These are phyloP conservation scores for Beauveria caledonica DNA, from an alignment of 2,329 filamentous ascomycete genomes.

Conservation along the genomic window DNA sequence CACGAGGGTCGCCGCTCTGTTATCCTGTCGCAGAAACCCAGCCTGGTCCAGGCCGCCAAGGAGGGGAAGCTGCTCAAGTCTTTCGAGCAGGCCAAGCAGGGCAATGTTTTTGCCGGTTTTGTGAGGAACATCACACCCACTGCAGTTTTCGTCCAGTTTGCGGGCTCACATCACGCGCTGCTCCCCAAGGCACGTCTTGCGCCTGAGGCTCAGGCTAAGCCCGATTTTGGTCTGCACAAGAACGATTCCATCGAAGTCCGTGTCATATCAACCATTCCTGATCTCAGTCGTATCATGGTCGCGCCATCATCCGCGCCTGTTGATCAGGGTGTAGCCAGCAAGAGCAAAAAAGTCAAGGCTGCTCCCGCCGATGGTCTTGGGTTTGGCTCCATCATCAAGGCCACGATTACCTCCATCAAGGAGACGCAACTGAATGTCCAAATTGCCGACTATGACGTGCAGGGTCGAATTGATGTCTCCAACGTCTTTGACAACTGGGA, in stretches of 20 bases:
- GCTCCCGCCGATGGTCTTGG: conserved; percentile 59
- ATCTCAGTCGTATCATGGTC: conserved; percentile 59
- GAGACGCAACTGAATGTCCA: conserved; percentile 88
- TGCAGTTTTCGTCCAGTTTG: conserved; percentile 84
- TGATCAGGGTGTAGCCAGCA: conserved; percentile 33
- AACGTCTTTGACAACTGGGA: conserved; percentile 86
- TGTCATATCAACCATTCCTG: conserved; percentile 63
- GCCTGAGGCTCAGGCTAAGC: conserved; percentile 56
- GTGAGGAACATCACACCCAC: conserved; percentile 76
- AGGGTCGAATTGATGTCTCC: conserved; percentile 88
- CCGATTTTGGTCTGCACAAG: conserved; percentile 71
- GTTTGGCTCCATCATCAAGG: conserved; percentile 66
- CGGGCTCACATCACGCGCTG: conserved; percentile 65
- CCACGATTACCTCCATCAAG: conserved; percentile 75
- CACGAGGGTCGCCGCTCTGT: conserved; percentile 68
- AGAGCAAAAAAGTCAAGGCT: conserved; percentile 26
- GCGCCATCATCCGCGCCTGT: conserved; percentile 40
- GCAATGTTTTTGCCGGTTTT: conserved; percentile 65
- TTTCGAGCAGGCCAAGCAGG: conserved; percentile 64
- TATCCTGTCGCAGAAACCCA: conserved; percentile 73
- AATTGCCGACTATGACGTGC: conserved; percentile 62
- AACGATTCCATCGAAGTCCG: conserved; percentile 67
- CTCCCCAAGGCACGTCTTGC: conserved; percentile 72
- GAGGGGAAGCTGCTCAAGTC: conserved; percentile 61
- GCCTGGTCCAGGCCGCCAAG: conserved; percentile 66